Evolutionary conservation across 805 yeast species (phyloP), one percentile per base, ranked within the genome.

Genomic region (Starmerella geochares): DNA sequence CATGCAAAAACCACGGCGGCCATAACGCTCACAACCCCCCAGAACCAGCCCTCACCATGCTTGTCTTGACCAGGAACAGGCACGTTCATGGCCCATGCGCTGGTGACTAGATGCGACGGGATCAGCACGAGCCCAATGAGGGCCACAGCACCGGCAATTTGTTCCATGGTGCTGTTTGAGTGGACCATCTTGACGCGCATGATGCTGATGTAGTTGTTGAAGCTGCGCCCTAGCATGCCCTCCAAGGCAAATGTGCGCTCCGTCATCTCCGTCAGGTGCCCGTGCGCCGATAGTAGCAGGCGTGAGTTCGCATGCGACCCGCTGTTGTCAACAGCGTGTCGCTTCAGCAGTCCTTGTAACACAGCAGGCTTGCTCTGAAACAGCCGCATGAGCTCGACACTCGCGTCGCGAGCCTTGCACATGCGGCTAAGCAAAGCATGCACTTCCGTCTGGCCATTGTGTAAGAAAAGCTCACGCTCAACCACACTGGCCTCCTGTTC

Each of bases 121-220:
- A 47, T 29, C 33, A 47, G 24, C 3, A 42, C 40, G 3, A 47
- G 39, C 6, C 50, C 45, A 20, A 40, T 17, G 14, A 47, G 27
- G 4, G 46, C 45, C 14, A 40, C 50, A 1, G 39, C 32, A 13
- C 46, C 50, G 5, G 39, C 46, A 17, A 47, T 35, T 16, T 40
- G 46, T 40, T 47, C 50, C 50, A 47, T 47, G 20, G 25, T 40
- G 19, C 33, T 39, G 35, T 47, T 47, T 10, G 46, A 47, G 46
- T 47, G 50, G 8, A 47, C 50, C 45, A 47, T 32, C 17, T 40
- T 38, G 20, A 47, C 50, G 5, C 50, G 50, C 50, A 47, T 47
- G 8, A 40, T 40, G 24, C 50, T 47, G 40, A 47, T 40, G 35
- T 39, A 32, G 39, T 47, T 47, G 25, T 31, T 19, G 17, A 39